phyloP scores from a whole-genome alignment of 2,329 filamentous ascomycete species.

The Zymoseptoria brevis region DNA sequence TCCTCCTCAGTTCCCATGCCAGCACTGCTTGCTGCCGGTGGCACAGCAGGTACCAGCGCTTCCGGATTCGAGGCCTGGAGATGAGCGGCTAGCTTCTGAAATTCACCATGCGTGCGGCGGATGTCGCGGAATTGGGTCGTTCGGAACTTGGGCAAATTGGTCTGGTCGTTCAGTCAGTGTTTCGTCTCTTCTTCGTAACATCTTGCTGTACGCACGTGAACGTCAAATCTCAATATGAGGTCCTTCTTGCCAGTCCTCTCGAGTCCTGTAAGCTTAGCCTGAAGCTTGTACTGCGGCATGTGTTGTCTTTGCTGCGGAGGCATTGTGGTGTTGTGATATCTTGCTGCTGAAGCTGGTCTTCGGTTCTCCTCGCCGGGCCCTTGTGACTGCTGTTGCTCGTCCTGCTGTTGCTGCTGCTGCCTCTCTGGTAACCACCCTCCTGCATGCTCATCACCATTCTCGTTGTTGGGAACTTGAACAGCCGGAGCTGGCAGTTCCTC shows the following conservation, averaged over 20 bases:
- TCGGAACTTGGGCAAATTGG: conserved; percentile 94
- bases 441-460: conserved; percentile 9
- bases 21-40: conserved; percentile 86
- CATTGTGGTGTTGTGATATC: conserved; percentile 26
- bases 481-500: conserved; percentile 25
- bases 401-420: conserved; percentile 32
- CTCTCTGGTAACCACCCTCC: conserved; percentile 26
- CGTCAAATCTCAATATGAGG: conserved; percentile 87
- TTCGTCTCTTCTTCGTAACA: background rate
- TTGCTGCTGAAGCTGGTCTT: conserved; percentile 19
- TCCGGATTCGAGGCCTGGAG: conserved; percentile 97
- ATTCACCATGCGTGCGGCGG: conserved; percentile 88
- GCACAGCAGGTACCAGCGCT: conserved; percentile 85
- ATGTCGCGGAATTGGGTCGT: conserved; percentile 98
- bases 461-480: conserved; percentile 9
- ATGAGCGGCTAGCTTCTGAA: conserved; percentile 91
- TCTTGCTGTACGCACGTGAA: conserved; percentile 61
- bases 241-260: conserved; percentile 94
- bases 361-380: conserved; percentile 22
- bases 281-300: conserved; percentile 55
- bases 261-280: conserved; percentile 88
- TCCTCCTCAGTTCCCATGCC: conserved; percentile 96
- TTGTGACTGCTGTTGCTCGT: conserved; percentile 19
- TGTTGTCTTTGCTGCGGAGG: conserved; percentile 30
- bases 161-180: conserved; percentile 49